Base-by-base conservation (phyloP, 2,329 filamentous ascomycete species). In the Xylaria sp. region DNA sequence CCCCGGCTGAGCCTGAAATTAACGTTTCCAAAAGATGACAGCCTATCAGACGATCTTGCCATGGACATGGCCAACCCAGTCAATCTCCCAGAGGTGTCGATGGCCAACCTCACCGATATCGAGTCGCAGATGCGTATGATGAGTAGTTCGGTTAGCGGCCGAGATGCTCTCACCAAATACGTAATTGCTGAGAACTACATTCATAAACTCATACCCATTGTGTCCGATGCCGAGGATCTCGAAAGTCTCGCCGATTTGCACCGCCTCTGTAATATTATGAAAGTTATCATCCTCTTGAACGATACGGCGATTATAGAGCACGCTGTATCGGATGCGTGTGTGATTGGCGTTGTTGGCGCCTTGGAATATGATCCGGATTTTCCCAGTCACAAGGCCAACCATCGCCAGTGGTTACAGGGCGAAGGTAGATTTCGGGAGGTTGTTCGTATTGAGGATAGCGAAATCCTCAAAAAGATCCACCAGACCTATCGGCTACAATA, bases 311-410 rank as follows among this genome's bases (percentile, higher is more conserved):
- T 99, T 67, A 97, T 99, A 72, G 95, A 99, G 77, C 89, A 92
- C 70, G 91, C 94, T 14, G 94, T 99, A 25, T 92, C 91, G 14
- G 94, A 98, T 78, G 88, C 93, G 61, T 90, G 94, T 68, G 89
- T 98, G 46, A 80, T 96, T 68, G 95, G 94, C 17, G 94, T 98
- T 25, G 94, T 99, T 38, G 95, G 95, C 63, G 95, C 95, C 23
- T 82, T 99, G 66, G 95, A 99, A 81, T 99, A 98, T 79, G 95
- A 99, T 72, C 94, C 95, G 0, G 95, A 99, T 77, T 99, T 98
- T 71, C 95, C 95, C 6, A 93, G 90, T 63, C 95, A 98, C 82
- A 98, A 97, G 76, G 94, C 95, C 23, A 98, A 98, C 74, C 95
- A 99, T 75, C 88, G 95, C 61, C 92, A 95, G 74, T 99, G 96